A percentile compares a stretch with the other conserved stretches of the same genome.
These are phyloP conservation scores for Castanea mollissima DNA, from an alignment of 306 rosid genomes.

Conservation along the genomic window DNA sequence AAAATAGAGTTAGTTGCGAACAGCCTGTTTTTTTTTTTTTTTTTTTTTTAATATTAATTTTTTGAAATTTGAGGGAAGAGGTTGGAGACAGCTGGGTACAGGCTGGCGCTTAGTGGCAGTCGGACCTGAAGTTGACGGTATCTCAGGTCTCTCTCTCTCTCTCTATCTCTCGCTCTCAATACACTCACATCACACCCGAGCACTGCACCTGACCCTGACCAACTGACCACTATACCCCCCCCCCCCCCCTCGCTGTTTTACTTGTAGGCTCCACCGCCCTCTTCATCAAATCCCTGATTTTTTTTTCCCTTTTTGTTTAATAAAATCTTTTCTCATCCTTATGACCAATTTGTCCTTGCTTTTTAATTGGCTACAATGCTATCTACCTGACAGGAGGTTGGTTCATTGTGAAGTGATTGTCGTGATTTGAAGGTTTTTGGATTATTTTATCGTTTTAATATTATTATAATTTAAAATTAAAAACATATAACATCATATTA, in stretches of 20 bases:
- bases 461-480: no score
- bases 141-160: conserved; percentile 4
- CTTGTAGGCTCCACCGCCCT: conserved; percentile 1
- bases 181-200: not conserved
- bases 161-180: not conserved
- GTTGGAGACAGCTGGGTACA: conserved; percentile 74
- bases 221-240: not conserved
- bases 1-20: not conserved
- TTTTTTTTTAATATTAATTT: no score
- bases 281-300: not conserved
- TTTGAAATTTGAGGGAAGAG: not conserved
- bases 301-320: not conserved
- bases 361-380: not conserved
- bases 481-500: no score
- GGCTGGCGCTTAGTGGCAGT: conserved; percentile 52
- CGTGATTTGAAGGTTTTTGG: no score
- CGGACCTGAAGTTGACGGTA: conserved; percentile 44
- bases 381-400: no score
- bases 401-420: no score
- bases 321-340: not conserved
- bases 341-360: not conserved
- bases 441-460: no score
- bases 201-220: not conserved
- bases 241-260: not conserved
- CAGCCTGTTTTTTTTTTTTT: not conserved